phyloP scores from a whole-genome alignment of 306 rosid species.

The Hippophae gyantsensis region DNA sequence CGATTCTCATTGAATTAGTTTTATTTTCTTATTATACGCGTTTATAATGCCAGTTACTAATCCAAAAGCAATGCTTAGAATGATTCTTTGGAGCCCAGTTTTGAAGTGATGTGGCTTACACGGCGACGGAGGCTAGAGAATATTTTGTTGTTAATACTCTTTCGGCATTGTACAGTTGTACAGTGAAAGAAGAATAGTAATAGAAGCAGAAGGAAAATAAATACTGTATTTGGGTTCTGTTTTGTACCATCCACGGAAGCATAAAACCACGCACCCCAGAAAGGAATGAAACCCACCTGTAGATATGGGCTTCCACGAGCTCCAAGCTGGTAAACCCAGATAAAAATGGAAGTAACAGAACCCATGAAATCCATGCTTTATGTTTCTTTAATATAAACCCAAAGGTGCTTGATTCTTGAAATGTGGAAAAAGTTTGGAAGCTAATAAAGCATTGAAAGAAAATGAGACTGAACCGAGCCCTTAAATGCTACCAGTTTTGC shows the following conservation, averaged over 20 bases:
- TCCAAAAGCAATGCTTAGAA: constrained; percentile 61
- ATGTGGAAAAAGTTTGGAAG: no score
- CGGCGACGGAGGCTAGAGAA: constrained; percentile 38
- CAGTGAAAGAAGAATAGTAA: constrained; percentile 28
- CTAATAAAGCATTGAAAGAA: no score
- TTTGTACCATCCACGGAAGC: constrained; percentile 31
- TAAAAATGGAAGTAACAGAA: constrained; percentile 18
- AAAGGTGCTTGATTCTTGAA: no score
- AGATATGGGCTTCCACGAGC: not conserved
- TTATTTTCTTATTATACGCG: no score
- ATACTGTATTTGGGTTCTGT: constrained; percentile 14
- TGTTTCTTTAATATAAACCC: no score
- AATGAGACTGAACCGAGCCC: no score
- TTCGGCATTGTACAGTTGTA: constrained; percentile 43
- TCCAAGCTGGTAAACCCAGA: constrained; percentile 15
- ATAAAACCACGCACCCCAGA: constrained; percentile 23
- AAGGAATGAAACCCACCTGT: constrained; percentile 9
- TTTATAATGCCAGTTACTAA: constrained; percentile 56
- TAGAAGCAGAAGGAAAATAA: constrained; percentile 29
- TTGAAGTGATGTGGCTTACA: constrained; percentile 27
- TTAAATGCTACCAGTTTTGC: no score
- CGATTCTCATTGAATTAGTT: no score
- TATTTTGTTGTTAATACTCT: constrained; percentile 35
- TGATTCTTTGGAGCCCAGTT: constrained; percentile 39
- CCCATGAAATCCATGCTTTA: no score